These are phyloP conservation scores for Forsythia viridissima DNA, from an alignment of 257 asterid species.

Conservation along the genomic window DNA sequence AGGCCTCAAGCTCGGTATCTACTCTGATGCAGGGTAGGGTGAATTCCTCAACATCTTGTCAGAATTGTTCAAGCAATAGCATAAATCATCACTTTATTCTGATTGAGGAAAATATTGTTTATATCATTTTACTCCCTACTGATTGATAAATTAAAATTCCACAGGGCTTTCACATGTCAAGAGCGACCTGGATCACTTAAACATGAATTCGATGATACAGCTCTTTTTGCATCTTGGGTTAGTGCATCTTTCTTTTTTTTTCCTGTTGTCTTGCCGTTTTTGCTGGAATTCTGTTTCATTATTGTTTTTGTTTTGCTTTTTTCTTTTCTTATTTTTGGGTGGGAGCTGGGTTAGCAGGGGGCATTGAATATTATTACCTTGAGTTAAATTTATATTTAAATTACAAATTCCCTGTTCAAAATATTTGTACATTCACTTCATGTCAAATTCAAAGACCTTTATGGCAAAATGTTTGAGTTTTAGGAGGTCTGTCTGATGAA, in stretches of 20 bases:
- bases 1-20: slow-evolving; percentile 93
- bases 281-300: neutral
- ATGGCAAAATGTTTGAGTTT: too few relatives aligned
- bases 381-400: too few relatives aligned
- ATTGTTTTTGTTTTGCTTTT: neutral
- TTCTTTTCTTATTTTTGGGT: neutral
- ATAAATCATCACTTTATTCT: slow-evolving; percentile 2
- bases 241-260: slow-evolving; percentile 36
- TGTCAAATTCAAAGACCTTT: too few relatives aligned
- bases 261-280: neutral
- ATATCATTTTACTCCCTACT: slow-evolving; percentile 23
- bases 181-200: slow-evolving; percentile 87
- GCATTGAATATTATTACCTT: too few relatives aligned
- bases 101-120: neutral
- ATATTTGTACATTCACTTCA: too few relatives aligned
- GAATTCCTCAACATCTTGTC: slow-evolving; percentile 18
- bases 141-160: slow-evolving; percentile 24
- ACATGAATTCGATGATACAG: slow-evolving; percentile 86
- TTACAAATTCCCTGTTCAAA: too few relatives aligned
- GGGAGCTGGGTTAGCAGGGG: neutral
- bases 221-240: slow-evolving; percentile 90
- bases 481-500: too few relatives aligned
- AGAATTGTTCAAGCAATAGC: slow-evolving; percentile 12
- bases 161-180: slow-evolving; percentile 82
- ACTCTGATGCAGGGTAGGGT: slow-evolving; percentile 98